Evolutionary conservation across 352 stramenopile species (phyloP).

Genomic region (Pythium guiyangense): DNA sequence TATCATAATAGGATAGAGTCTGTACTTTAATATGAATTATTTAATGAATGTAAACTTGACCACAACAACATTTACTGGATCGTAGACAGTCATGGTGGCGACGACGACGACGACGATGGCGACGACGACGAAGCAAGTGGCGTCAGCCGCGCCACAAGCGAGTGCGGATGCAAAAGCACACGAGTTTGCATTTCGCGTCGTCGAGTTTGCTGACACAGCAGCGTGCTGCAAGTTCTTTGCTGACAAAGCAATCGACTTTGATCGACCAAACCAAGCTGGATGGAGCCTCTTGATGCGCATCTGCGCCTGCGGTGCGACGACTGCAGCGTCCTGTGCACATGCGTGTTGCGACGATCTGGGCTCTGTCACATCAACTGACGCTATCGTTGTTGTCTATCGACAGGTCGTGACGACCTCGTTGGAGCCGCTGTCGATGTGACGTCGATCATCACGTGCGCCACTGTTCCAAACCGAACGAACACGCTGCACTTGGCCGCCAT

Average conservation of each 20-base stretch:
- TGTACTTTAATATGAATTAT: too few species aligned
- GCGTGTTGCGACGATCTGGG: too few species aligned
- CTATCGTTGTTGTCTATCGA: neutral
- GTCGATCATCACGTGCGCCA: slow-evolving; percentile 46
- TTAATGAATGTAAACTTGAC: too few species aligned
- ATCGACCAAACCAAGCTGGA: slow-evolving; percentile 48
- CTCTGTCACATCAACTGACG: neutral
- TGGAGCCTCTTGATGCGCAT: slow-evolving; percentile 83
- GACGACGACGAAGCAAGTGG: neutral
- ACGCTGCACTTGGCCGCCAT: slow-evolving; percentile 78
- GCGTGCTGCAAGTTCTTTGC: slow-evolving; percentile 55
- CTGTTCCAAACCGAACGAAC: slow-evolving; percentile 61
- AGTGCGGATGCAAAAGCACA: slow-evolving; percentile 29
- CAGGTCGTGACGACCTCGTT: slow-evolving; percentile 64
- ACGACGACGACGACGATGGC: too few species aligned
- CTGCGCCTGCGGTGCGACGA: slow-evolving; percentile 51
- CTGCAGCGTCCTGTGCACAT: neutral
- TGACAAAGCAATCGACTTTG: slow-evolving; percentile 56
- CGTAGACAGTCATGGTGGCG: too few species aligned
- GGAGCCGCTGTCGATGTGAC: slow-evolving; percentile 52
- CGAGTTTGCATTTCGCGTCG: slow-evolving; percentile 70
- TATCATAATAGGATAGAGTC: too few species aligned
- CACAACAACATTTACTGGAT: too few species aligned
- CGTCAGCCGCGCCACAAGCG: neutral
- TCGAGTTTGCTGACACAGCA: slow-evolving; percentile 65